phyloP scores from a whole-genome alignment of 805 yeast genomes.

The Kodamaea neixiangensis region DNA sequence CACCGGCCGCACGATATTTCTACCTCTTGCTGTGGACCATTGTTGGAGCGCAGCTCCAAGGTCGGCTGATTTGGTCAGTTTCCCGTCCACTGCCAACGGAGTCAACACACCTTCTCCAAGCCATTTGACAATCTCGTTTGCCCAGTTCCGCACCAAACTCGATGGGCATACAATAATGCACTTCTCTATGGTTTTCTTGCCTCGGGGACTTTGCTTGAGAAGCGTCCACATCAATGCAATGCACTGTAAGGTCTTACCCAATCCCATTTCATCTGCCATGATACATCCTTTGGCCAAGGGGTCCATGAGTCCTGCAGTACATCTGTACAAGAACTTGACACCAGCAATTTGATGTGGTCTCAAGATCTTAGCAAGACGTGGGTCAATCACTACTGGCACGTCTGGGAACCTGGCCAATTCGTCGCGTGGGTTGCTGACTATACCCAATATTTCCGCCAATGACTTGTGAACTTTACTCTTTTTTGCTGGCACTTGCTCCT shows the following conservation, averaged over 20 bases:
- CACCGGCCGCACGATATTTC: conserved; percentile 90
- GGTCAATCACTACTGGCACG: conserved; percentile 96
- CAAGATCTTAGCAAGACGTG: conserved; percentile 74
- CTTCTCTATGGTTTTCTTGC: conserved; percentile 79
- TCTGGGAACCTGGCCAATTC: conserved; percentile 61
- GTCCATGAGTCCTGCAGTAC: conserved; percentile 85
- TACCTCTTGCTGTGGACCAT: conserved; percentile 88
- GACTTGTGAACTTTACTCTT: conserved; percentile 59
- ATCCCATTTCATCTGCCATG: conserved; percentile 98
- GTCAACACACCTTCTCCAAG: conserved; percentile 87
- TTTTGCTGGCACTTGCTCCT: conserved; percentile 16
- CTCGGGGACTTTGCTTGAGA: conserved; percentile 84
- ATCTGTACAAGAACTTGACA: conserved; percentile 83
- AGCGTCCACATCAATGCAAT: conserved; percentile 91
- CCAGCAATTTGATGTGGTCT: conserved; percentile 98
- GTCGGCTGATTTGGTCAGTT: conserved; percentile 69
- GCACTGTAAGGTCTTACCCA: conserved; percentile 90
- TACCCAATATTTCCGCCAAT: conserved; percentile 79
- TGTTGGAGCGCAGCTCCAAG: conserved; percentile 66
- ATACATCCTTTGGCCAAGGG: conserved; percentile 91
- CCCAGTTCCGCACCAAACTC: conserved; percentile 93
- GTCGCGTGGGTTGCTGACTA: conserved; percentile 53
- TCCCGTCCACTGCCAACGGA: conserved; percentile 92
- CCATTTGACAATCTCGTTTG: conserved; percentile 94
- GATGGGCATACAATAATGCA: conserved; percentile 95